Percentiles rank a stretch among this genome's conserved stretches.
Evolutionary conservation across 176 grass and related monocot genomes (phyloP).

Genomic region (Oryza meyeriana): DNA sequence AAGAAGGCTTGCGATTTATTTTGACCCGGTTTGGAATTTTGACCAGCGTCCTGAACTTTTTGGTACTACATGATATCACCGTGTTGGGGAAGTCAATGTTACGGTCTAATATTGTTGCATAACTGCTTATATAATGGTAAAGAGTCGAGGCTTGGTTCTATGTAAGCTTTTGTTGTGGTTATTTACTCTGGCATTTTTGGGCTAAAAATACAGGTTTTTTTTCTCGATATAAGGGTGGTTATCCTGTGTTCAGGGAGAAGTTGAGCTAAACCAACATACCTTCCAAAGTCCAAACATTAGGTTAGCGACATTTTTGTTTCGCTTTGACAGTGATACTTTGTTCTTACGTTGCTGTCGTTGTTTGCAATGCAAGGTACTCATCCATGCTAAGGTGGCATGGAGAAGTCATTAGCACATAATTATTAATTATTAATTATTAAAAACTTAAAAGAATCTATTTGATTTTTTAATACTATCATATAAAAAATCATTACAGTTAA

Average conservation of each 20-base stretch:
- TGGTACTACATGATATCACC: not conserved
- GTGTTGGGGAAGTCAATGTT: not conserved
- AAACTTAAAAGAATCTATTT: too few species aligned
- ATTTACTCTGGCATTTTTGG: not conserved
- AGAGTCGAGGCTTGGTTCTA: not conserved
- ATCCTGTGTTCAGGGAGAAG: not conserved
- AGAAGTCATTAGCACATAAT: too few species aligned
- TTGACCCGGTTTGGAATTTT: not conserved
- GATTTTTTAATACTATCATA: too few species aligned
- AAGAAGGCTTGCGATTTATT: not conserved
- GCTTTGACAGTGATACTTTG: not conserved
- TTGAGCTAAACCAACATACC: slow-evolving; percentile 11
- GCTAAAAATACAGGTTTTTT: not conserved
- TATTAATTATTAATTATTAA: too few species aligned
- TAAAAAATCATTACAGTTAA: too few species aligned
- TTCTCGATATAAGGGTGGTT: not conserved
- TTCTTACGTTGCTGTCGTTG: not conserved
- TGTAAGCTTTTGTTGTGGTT: not conserved
- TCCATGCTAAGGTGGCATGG: too few species aligned
- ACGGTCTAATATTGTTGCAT: not conserved
- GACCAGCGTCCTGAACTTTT: not conserved
- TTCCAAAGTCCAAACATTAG: not conserved
- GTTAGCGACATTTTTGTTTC: not conserved
- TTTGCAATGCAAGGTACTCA: not conserved
- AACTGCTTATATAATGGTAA: not conserved